Conservation (phyloP, 176 grass and related monocot genomes). For the Cocos nucifera region DNA sequence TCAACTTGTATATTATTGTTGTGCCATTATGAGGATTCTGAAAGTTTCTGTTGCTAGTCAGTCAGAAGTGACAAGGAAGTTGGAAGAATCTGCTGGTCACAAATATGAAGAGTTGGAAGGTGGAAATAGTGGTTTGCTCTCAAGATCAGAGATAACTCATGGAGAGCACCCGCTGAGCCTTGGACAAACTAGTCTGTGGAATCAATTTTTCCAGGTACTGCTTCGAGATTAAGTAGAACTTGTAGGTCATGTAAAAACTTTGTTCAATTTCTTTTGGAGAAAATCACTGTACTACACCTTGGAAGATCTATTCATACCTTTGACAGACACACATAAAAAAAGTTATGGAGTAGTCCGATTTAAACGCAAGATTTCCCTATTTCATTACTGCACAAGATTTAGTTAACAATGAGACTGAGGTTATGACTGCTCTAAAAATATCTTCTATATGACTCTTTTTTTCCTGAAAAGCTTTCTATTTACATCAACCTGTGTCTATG, state of each 20-base stretch:
- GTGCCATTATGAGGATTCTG: slow-evolving; percentile 1
- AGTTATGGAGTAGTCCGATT: too few species aligned
- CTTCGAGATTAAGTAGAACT: neutral
- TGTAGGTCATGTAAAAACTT: too few species aligned
- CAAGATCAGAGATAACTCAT: slow-evolving; percentile 43
- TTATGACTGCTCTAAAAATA: too few species aligned
- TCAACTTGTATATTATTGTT: too few species aligned
- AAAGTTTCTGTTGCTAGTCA: slow-evolving; percentile 54
- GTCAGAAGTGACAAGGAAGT: slow-evolving; percentile 41
- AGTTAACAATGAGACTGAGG: too few species aligned
- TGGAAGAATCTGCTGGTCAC: slow-evolving; percentile 26
- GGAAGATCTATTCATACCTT: neutral
- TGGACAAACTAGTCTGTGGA: slow-evolving; percentile 64
- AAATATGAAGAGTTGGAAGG: slow-evolving; percentile 9
- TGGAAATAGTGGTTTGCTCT: slow-evolving; percentile 31
- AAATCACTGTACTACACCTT: too few species aligned
- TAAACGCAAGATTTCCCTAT: too few species aligned
- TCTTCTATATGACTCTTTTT: too few species aligned
- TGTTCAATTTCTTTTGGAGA: too few species aligned
- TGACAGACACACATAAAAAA: neutral
- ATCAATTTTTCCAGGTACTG: slow-evolving; percentile 70
- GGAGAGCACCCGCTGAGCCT: slow-evolving; percentile 81
- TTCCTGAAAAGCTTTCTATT: too few species aligned
- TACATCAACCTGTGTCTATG: too few species aligned
- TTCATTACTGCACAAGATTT: too few species aligned